phyloP scores from a whole-genome alignment of 2,329 filamentous ascomycete species.

The Fusarium cyanostomum region DNA sequence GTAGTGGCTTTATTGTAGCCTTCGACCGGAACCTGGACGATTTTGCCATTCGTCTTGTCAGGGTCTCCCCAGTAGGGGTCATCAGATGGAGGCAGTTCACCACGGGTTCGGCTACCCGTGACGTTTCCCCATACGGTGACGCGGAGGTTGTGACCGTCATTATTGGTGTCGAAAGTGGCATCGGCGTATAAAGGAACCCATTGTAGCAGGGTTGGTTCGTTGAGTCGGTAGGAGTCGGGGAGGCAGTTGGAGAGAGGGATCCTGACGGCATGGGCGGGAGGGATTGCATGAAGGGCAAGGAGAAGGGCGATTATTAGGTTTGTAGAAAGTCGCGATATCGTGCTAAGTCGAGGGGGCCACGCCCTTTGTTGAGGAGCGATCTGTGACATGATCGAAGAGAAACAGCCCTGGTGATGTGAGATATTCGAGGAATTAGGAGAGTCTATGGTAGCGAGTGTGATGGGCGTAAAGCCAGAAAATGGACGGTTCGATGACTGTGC shows the following conservation, averaged over 20 bases:
- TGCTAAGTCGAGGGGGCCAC: constrained; percentile 27
- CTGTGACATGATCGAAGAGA: constrained; percentile 30
- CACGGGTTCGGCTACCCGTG: constrained; percentile 71
- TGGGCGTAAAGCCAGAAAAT: constrained; percentile 31
- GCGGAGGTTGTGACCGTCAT: constrained; percentile 71
- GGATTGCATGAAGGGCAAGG: constrained; percentile 50
- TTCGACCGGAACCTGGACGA: constrained; percentile 67
- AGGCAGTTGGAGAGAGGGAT: constrained; percentile 90
- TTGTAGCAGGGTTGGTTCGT: constrained; percentile 72
- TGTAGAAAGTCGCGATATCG: constrained; percentile 29
- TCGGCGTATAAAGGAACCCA: constrained; percentile 80
- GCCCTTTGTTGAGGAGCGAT: constrained; percentile 15
- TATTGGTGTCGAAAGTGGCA: constrained; percentile 73
- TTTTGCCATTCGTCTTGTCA: constrained; percentile 76
- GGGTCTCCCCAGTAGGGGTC: constrained; percentile 70
- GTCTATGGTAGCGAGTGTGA: constrained; percentile 29
- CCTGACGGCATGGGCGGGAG: constrained; percentile 68
- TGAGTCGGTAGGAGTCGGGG: constrained; percentile 65
- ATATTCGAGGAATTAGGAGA: constrained; percentile 2
- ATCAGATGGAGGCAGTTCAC: constrained; percentile 67
- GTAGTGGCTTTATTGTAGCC: constrained; percentile 73
- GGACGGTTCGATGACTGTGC: constrained; percentile 26
- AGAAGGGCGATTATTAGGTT: constrained; percentile 50
- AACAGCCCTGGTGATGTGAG: constrained; percentile 16
- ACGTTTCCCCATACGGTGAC: constrained; percentile 93